Evolutionary conservation across 306 rosid genomes (phyloP), one percentile per base, ranked within the genome.

Genomic region (Lotus japonicus): DNA sequence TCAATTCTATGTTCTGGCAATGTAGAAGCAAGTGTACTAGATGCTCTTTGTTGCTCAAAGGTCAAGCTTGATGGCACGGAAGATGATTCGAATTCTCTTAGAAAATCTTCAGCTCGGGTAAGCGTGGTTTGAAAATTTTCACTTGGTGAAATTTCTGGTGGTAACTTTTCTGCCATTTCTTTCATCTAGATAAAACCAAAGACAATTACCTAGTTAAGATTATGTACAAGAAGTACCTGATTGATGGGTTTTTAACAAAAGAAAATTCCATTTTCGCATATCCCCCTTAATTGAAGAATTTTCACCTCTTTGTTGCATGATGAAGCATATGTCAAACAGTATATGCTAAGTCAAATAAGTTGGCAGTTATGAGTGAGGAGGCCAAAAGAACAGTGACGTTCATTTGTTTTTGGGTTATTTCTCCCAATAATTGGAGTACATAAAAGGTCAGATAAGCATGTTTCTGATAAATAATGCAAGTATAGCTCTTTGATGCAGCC

Each of bases 31-130:
- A n/a, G 3, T 71, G 33, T 56, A 63, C 74, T 49, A 48, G 58
- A 51, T 58, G 15, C 39, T 56, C 58, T 56, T 66, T 46, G 88
- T 70, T 75, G 86, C 41, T 64, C 75, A 60, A 55, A 56, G 13
- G 64, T 80, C 11, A 28, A 16, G 65, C 46, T 75, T 76, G 84
- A 11, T 39, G 59, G 66, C 13, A 16, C 9, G 2, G 64, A 76
- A 7, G 83, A 33, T 55, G 60, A 17, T 68, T 74, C 60, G 7
- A 76, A 70, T 68, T 66, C 66, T 35, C 78, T 76, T 15, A 85
- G 65, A 83, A 90, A 81, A 38, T 79, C 77, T 75, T 81, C 88
- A 44, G 86, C 92, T 65, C 58, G 83, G 43, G 79, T 79, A 46
- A 70, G 77, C 51, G 85, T 28, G 45, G 72, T 70, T 70, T 51